Evolutionary conservation across 108 stramenopile genomes (phyloP), one percentile per base, ranked within the genome.

Genomic region (Pelagomonas calceolata): DNA sequence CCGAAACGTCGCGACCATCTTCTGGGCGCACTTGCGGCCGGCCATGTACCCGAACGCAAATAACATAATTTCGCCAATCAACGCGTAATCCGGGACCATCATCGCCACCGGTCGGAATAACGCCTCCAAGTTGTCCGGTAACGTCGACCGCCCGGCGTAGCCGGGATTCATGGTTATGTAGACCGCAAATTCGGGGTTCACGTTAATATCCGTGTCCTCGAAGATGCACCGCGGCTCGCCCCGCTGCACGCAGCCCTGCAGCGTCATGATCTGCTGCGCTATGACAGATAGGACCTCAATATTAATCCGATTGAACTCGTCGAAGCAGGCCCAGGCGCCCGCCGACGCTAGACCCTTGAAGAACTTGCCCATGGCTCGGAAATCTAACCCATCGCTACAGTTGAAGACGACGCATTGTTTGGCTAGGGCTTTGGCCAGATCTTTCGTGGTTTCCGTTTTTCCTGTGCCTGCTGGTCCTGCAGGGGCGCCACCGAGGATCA

Each of bases 141-240:
- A 77, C 65, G 79, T 81, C 0, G 81, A 71, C 16, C 87, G 75
- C 5, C 87, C 87, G 30, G 87, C 87, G 68, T 88, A 88, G 30
- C 87, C 87, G 10, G 87, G 87, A 73, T 88, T 88, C 87, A 88
- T 88, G 65, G 87, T 88, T 68, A 88, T 87, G 76, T 82, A 87
- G 16, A 88, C 85, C 34, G 81, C 76, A 64, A 85, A 86, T 16
- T 83, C 79, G 34, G 84, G 84, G 70, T 83, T 76, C 63, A 86
- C 80, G 31, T 70, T 63, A 34, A 87, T 82, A 32, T 82, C 79
- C 34, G 85, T 85, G 31, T 78, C 86, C 31, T 85, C 86, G 35
- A 87, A 87, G 34, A 83, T 68, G 45, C 75, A 69, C 4, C 85
- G 78, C n/a, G 63, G 64, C 44, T 78, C 84, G 45, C 77, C 76